Evolutionary conservation across 345 rosid genomes (phyloP), one percentile per base, ranked within the genome.

Genomic region (Populus euphratica): DNA sequence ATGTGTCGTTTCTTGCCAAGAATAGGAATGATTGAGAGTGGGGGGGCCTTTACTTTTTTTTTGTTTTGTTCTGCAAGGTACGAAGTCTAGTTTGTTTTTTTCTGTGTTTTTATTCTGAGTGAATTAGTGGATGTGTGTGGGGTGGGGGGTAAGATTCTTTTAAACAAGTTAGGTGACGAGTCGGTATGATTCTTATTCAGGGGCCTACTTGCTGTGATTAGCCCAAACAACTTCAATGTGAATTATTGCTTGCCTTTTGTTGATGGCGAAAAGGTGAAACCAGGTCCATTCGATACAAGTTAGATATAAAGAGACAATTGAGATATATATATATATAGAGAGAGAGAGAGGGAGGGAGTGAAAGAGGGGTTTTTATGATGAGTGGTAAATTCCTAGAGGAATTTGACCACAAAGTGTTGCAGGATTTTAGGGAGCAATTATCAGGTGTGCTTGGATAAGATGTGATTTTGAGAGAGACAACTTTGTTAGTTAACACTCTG

Each of bases 181-280:
- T 79, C 63, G 65, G 33, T 73, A 73, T 84, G 79, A 84, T 78
- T 33, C 87, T 71, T 70, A 39, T 62, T 79, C 77, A 71, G 62
- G 81, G 82, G 63, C 80, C 81, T 78, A 77, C 75, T 47, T 73
- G 70, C 12, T 63, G 25, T 62, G 52, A 31, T 75, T 73, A 41
- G 75, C 63, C 63, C 81, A 43, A 69, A 20, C 77, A 68, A 6
- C 67, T 78, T 84, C 39, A 73, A 77, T 72, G 76, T 71, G 81
- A 81, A 85, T 83, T 83, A 75, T 87, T 78, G 83, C 49, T 59
- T 59, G 27, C 64, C 23, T 59, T 56, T n/a, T 61, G 56, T 68
- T 39, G 73, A 59, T 54, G 70, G 78, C 66, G 72, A 75, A 82
- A 70, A 65, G 68, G 25, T 80, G 68, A 81, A 71, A 35, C 36